A percentile compares a stretch with the other conserved stretches of the same genome.
phyloP scores from a whole-genome alignment of 352 stramenopile species.

The Phytopythium delawarense region DNA sequence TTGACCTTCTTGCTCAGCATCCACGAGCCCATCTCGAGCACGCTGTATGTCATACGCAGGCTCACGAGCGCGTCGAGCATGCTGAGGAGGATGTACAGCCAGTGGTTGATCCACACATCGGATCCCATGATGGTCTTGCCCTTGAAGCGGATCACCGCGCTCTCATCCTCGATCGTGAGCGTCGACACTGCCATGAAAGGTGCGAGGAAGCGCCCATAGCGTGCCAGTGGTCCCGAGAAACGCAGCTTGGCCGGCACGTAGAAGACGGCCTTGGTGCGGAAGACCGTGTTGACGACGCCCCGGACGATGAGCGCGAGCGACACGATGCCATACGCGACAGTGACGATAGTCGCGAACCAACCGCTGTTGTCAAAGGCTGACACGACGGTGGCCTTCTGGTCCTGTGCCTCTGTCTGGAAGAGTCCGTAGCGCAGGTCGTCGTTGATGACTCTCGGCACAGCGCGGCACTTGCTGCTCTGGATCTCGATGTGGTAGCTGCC shows the following conservation, averaged over 20 bases:
- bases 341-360: slow-evolving; percentile 37
- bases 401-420: slow-evolving; percentile 34
- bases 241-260: slow-evolving; percentile 41
- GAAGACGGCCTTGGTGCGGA: slow-evolving; percentile 29
- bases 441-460: slow-evolving; percentile 34
- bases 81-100: slow-evolving; percentile 56
- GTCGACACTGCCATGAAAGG: slow-evolving; percentile 42
- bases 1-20: slow-evolving; percentile 49
- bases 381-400: slow-evolving; percentile 37
- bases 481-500: slow-evolving; percentile 45
- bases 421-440: slow-evolving; percentile 40
- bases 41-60: slow-evolving; percentile 39
- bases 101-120: slow-evolving; percentile 68
- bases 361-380: slow-evolving; percentile 35
- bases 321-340: slow-evolving; percentile 37
- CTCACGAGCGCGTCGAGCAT: slow-evolving; percentile 44
- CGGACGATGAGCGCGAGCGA: slow-evolving; percentile 39
- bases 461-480: slow-evolving; percentile 47
- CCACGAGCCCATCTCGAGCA: slow-evolving; percentile 45
- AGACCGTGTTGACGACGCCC: slow-evolving; percentile 37
- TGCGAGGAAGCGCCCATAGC: slow-evolving; percentile 32
- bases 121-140: slow-evolving; percentile 45
- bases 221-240: slow-evolving; percentile 19
- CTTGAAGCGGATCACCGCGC: slow-evolving; percentile 44
- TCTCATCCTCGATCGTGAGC: slow-evolving; percentile 28